Evolutionary conservation across 2,329 filamentous ascomycete genomes (phyloP).

Genomic region (Fusarium compactum): DNA sequence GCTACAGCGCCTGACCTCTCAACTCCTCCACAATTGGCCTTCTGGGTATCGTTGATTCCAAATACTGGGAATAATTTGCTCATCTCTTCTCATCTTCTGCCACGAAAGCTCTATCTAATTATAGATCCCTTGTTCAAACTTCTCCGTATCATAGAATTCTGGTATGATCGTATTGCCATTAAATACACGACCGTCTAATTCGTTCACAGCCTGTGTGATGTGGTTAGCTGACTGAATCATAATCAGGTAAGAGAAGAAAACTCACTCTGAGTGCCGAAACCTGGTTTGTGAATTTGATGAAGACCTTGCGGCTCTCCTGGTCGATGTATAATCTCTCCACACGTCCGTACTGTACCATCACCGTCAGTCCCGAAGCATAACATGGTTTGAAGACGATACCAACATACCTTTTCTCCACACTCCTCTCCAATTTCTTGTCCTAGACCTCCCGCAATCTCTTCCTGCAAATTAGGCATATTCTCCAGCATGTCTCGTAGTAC

Average conservation of each 20-base stretch:
- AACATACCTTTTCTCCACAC: constrained; percentile 79
- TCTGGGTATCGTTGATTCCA: constrained; percentile 3
- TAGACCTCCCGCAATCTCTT: constrained; percentile 80
- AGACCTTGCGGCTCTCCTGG: constrained; percentile 75
- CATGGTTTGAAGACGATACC: not conserved
- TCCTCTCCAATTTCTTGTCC: constrained; percentile 97
- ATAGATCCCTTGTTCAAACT: constrained; percentile 79
- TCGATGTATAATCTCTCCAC: constrained; percentile 85
- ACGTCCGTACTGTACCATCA: constrained; percentile 74
- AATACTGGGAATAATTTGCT: not conserved
- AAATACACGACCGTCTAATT: constrained; percentile 87
- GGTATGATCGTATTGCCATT: constrained; percentile 88
- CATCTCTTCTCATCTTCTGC: not conserved
- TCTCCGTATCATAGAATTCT: constrained; percentile 83
- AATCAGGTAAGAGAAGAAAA: constrained; percentile 37
- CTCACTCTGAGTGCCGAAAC: constrained; percentile 86
- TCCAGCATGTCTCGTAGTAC: constrained; percentile 88
- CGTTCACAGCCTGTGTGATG: constrained; percentile 81
- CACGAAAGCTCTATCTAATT: constrained; percentile 2
- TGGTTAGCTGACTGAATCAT: constrained; percentile 8
- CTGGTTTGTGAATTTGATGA: constrained; percentile 91
- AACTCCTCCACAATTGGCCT: not conserved
- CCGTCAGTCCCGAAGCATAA: constrained; percentile 24
- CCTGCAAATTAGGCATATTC: constrained; percentile 79
- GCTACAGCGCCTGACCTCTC: not conserved